Evolutionary conservation across 2,329 filamentous ascomycete genomes (phyloP), one percentile per base, ranked within the genome.

Genomic region (Fragosphaeria purpurea): DNA sequence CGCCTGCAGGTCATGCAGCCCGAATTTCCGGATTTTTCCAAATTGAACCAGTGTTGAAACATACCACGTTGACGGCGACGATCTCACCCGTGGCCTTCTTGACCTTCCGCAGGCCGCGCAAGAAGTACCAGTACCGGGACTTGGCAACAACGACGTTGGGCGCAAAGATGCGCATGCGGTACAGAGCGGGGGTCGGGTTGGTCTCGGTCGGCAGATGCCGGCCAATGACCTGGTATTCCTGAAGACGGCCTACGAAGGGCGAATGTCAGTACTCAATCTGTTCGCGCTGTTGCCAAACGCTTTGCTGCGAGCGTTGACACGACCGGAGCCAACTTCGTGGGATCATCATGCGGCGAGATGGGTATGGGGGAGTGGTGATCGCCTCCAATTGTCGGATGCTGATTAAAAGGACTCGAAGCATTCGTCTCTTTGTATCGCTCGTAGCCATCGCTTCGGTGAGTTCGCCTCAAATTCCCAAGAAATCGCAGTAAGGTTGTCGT

Each of bases 51-150:
- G 31, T 30, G 38, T 7, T 22, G 1, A 7, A 11, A 57, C 85
- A 67, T 84, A 95, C 91, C 79, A 85, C 79, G 80, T 97, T 97
- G 77, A 97, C 75, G 74, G 82, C 86, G 72, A 98, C 89, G 70
- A 98, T 95, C 85, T 98, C 93, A 74, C 93, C 93, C 70, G 94
- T 97, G 70, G 91, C 86, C 88, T 98, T 98, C 90, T 98, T 98
- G 80, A 98, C 89, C 85, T 98, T 98, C 72, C 88, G 85, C 69
- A 98, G 83, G 82, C 95, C 94, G 76, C 89, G 88, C 74, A 98
- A 79, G 83, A 98, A 98, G 83, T 98, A 98, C 94, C 94, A 98
- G 86, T 95, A 98, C 70, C 93, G 88, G 71, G 90, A 96, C 86
- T 98, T 98, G 72, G 94, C 93, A 67, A 98, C 90, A 63, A 96